A percentile compares a stretch with the other conserved stretches of the same genome.
These are phyloP conservation scores for Castanopsis chinensis DNA, from an alignment of 306 rosid genomes.

Conservation along the genomic window DNA sequence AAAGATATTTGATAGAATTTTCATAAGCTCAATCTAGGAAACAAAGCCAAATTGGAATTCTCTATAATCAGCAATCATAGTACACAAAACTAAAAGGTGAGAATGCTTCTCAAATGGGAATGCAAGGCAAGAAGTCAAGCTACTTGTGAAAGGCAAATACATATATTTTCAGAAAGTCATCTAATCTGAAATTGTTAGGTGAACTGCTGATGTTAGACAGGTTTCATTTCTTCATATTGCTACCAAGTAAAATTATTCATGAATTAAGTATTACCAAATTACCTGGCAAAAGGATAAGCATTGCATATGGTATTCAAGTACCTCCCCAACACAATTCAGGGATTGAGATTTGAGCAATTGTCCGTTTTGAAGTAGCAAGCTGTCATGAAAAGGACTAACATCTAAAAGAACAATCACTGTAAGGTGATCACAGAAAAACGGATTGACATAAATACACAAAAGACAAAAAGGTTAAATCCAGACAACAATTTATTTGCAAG, in stretches of 20 bases:
- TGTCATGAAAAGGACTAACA: background rate
- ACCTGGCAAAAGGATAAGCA: background rate
- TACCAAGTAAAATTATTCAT: background rate
- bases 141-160: background rate
- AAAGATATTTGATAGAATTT: background rate
- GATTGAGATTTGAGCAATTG: background rate
- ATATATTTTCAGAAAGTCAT: background rate
- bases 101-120: too few species aligned
- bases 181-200: background rate
- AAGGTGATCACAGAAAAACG: too few species aligned
- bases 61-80: background rate
- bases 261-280: background rate
- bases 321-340: background rate
- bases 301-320: background rate
- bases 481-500: background rate
- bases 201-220: background rate
- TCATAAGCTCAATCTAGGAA: background rate
- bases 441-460: too few species aligned
- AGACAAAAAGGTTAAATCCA: too few species aligned
- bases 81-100: background rate
- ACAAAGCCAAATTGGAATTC: background rate
- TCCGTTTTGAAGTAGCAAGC: background rate
- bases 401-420: background rate
- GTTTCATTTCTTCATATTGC: background rate
- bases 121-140: background rate